Evolutionary conservation across 192 early-diverging fungal genomes (phyloP), one percentile per base, ranked within the genome.

Genomic region (Phlyctochytrium arcticum): DNA sequence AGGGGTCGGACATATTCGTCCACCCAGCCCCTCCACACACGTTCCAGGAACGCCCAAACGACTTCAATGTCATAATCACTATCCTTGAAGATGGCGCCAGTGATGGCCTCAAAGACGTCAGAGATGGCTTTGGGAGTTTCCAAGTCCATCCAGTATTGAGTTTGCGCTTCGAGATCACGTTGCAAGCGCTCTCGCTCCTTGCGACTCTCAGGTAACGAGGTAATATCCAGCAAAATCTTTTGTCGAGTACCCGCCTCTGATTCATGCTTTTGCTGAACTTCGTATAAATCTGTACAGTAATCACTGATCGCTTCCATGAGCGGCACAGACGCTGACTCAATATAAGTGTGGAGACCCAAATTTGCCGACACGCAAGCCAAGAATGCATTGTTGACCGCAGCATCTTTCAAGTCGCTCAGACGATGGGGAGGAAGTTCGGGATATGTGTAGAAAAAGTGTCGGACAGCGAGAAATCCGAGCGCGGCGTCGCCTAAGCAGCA

Each of bases 81-180:
- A 69, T 98, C 95, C 19, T 95, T 81, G 66, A 89, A 91, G 5
- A 94, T 73, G 5, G 95, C 93, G 3, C 95, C 95, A 10, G 93
- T 36, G 36, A 94, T 80, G 36, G 89, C 87, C 71, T 98, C 95
- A n/a, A 94, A 79, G 1, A 95, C 67, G 75, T 98, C 95, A 6
- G 88, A 88, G 42, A 92, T 66, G 0, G 90, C 88, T 60, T 98
- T 98, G 23, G 95, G 95, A n/a, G 92, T 83, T 8, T 78, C 75
- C 56, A 58, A 90, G 63, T 32, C 87, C 72, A 35, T 79, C 76
- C 93, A 92, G 92, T 61, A 88, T 56, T 69, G 67, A 46, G 36
- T 53, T 30, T 69, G 58, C 15, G 48, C 36, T 12, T 68, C 57
- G 12, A 60, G 5, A 15, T 48, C 32, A 44, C 53, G 8, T 48